A percentile compares a stretch with the other conserved stretches of the same genome.
Conservation (phyloP, 1,284 basidiomycete genomes). For the Veloporphyrellus conicus region DNA sequence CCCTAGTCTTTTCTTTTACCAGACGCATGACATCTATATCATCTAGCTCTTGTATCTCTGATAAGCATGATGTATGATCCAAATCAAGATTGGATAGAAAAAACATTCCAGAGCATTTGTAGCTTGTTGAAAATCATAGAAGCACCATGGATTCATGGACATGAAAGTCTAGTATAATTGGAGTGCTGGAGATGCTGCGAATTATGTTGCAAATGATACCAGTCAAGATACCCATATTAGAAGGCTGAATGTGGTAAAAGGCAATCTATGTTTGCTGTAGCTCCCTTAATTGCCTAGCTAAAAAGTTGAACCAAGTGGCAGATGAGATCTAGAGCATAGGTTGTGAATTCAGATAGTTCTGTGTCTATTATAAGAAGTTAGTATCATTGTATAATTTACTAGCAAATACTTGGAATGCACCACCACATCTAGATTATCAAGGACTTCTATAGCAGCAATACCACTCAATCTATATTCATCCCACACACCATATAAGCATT, state of each 20-base stretch:
- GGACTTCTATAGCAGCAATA: too few relatives aligned
- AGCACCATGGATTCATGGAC: slow-evolving; percentile 1
- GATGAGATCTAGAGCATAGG: too few relatives aligned
- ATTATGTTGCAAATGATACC: neutral
- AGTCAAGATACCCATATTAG: neutral
- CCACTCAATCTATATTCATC: slow-evolving; percentile 1
- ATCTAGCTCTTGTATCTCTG: neutral
- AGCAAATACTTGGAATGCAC: too few relatives aligned
- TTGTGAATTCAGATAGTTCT: too few relatives aligned
- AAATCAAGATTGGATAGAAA: neutral
- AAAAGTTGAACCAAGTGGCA: too few relatives aligned
- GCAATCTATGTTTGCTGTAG: too few relatives aligned
- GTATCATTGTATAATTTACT: too few relatives aligned
- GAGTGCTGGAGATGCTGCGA: neutral
- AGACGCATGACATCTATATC: neutral
- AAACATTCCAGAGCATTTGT: neutral
- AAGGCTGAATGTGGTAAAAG: too few relatives aligned
- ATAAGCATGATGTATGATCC: neutral
- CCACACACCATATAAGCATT: neutral
- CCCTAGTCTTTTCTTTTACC: neutral
- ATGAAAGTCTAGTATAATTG: slow-evolving; percentile 2
- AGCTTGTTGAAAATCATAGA: neutral
- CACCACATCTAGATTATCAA: too few relatives aligned
- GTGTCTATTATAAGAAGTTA: too few relatives aligned
- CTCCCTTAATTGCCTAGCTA: too few relatives aligned